Evolutionary conservation across 2,329 filamentous ascomycete genomes (phyloP), one percentile per base, ranked within the genome.

Genomic region (Colletotrichum caudatum): DNA sequence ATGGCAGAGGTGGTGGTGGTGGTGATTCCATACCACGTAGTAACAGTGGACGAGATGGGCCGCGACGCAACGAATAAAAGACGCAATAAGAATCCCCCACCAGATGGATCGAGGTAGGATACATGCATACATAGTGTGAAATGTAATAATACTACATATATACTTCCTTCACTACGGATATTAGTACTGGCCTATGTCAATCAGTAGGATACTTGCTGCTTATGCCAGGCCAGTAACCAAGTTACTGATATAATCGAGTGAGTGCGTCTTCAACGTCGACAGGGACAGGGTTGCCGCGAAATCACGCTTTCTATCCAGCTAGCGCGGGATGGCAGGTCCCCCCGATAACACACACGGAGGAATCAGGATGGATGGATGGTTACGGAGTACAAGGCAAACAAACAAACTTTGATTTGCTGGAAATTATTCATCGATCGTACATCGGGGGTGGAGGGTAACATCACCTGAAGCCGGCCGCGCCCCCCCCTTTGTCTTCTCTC

Each of bases 381-480:
- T 62, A 56, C 61, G 46, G 2, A 2, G 26, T 29, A 29, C 29
- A 29, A 29, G 29, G 29, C 29, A 16, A 18, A 33, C 44, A 60
- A 60, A 66, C 37, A 14, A 39, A 12, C 60, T 44, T 60, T 66
- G 54, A 66, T 33, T 50, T 26, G 56, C 23, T 48, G 33, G 54
- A 39, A 37, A 58, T 59, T 39, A 51, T 23, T 18, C 29, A 58
- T 51, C 54, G 64, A 66, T 66, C 63, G 33, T 66, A 60, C 56
- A 60, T 50, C 6, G 26, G 29, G 29, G 46, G 29, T 9, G 50
- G 50, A 41, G 54, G 54, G 35, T 26, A 56, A 33, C 50, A 54
- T 56, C 35, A 39, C 23, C n/a, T 20, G 33, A 64, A 53, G 54
- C 54, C n/a, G 35, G 9, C 53, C 5, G 20, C 33, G 16, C 0